These are phyloP conservation scores for Tubosaeta brunneosetosa DNA, from an alignment of 768 basidiomycete genomes.

Conservation along the genomic window DNA sequence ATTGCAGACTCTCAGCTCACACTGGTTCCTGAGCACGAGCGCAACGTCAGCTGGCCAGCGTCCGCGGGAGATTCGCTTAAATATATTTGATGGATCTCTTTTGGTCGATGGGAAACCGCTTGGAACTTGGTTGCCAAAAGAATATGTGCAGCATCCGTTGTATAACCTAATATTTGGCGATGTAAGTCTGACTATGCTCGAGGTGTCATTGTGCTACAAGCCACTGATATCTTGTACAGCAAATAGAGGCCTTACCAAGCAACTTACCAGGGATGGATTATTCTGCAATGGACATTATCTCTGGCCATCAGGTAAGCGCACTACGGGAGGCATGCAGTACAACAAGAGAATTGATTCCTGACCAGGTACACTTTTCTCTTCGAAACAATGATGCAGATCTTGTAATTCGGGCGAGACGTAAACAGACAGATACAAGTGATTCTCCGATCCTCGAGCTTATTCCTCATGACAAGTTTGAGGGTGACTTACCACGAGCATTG, in stretches of 20 bases:
- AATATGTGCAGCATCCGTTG: too few species aligned
- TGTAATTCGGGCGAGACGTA: conserved; percentile 10
- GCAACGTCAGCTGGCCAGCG: conserved; percentile 1
- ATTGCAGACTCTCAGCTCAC: conserved; percentile 16
- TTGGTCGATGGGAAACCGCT: conserved; percentile 23
- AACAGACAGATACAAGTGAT: neutral
- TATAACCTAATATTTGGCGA: conserved; percentile 15
- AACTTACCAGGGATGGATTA: conserved; percentile 24
- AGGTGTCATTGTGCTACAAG: neutral
- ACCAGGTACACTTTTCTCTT: conserved; percentile 15
- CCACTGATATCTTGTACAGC: conserved; percentile 6
- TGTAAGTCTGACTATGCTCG: conserved; percentile 2
- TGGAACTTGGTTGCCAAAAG: conserved; percentile 9
- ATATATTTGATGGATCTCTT: conserved; percentile 32
- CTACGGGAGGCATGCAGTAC: neutral
- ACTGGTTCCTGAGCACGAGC: conserved; percentile 30
- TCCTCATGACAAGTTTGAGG: conserved; percentile 15
- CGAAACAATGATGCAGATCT: neutral
- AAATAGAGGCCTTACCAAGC: conserved; percentile 12
- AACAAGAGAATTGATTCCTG: neutral
- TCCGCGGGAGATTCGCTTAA: conserved; percentile 33
- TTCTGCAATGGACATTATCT: conserved; percentile 15
- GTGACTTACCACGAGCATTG: conserved; percentile 25
- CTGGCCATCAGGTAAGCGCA: conserved; percentile 13
- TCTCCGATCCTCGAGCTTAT: conserved; percentile 20